Conservation (phyloP, 2,329 filamentous ascomycete genomes). For the Verticillium nubilum region DNA sequence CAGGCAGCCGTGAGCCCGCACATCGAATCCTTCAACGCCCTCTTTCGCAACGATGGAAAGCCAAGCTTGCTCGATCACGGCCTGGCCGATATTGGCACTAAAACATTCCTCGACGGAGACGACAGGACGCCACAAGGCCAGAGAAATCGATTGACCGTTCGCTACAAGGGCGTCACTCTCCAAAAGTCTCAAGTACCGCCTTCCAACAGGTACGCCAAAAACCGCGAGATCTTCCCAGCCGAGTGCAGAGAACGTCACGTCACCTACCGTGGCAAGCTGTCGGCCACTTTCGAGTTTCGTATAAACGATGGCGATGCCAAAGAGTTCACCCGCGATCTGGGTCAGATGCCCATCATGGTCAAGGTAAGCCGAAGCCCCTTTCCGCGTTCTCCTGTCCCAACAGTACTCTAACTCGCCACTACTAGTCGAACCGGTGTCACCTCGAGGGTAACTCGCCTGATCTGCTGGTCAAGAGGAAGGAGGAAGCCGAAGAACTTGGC, state of each 20-base stretch:
- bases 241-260: constrained; percentile 93
- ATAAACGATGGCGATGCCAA: constrained; percentile 83
- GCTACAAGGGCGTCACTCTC: constrained; percentile 75
- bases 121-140: constrained; percentile 51
- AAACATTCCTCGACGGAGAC: constrained; percentile 79
- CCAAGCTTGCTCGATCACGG: constrained; percentile 60
- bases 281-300: constrained; percentile 75
- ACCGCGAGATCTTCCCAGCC: constrained; percentile 81
- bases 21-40: constrained; percentile 89
- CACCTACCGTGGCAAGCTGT: constrained; percentile 83
- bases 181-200: constrained; percentile 76
- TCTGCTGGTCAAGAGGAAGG: constrained; percentile 77
- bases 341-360: constrained; percentile 88
- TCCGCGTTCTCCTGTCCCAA: not conserved
- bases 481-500: constrained; percentile 93
- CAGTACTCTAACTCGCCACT: not conserved
- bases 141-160: constrained; percentile 72
- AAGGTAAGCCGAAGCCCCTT: constrained; percentile 50
- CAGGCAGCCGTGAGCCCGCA: constrained; percentile 85
- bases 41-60: constrained; percentile 68
- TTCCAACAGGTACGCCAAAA: constrained; percentile 77
- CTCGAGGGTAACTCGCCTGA: constrained; percentile 80
- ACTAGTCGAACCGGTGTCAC: constrained; percentile 81
- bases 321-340: constrained; percentile 79
- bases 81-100: constrained; percentile 83